These are phyloP conservation scores for Cyclocybe cylindracea DNA, from an alignment of 768 basidiomycete species.

Conservation along the genomic window DNA sequence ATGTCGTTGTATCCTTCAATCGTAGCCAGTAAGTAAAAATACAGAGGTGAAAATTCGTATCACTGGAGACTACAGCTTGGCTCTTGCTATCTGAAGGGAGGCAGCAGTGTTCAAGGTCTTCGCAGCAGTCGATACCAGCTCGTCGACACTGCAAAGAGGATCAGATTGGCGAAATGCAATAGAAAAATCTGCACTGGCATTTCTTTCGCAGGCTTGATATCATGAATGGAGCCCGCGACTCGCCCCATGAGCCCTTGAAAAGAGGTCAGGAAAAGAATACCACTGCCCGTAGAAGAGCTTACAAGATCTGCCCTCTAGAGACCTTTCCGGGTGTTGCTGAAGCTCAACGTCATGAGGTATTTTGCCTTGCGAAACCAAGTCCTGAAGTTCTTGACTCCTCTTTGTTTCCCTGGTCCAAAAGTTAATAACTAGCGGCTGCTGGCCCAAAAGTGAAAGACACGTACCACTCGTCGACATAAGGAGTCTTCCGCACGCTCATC, in stretches of 20 bases:
- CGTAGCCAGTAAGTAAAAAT: background rate
- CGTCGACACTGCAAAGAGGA: constrained; percentile 61
- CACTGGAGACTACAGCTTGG: constrained; percentile 54
- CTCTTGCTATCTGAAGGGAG: constrained; percentile 39
- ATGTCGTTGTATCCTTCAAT: background rate
- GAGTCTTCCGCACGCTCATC: constrained; percentile 78
- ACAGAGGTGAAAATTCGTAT: constrained; percentile 29
- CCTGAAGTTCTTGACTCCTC: constrained; percentile 57
- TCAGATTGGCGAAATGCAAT: constrained; percentile 9
- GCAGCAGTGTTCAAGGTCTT: constrained; percentile 50
- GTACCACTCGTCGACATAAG: constrained; percentile 76
- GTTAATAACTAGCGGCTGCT: background rate
- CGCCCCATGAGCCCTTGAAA: constrained; percentile 74
- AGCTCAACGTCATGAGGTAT: constrained; percentile 80
- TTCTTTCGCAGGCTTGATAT: constrained; percentile 81
- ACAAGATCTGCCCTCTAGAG: constrained; percentile 61
- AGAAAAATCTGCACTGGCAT: constrained; percentile 54
- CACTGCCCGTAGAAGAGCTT: constrained; percentile 18
- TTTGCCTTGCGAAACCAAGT: constrained; percentile 61
- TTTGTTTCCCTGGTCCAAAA: constrained; percentile 53
- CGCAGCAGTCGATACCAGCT: constrained; percentile 73
- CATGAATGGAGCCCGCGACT: constrained; percentile 72
- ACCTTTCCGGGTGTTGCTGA: constrained; percentile 66
- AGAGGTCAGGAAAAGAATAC: background rate
- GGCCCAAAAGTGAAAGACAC: constrained; percentile 10